Conservation (phyloP, 768 basidiomycete species). For the Rhodosporidiobolus odoratus region DNA sequence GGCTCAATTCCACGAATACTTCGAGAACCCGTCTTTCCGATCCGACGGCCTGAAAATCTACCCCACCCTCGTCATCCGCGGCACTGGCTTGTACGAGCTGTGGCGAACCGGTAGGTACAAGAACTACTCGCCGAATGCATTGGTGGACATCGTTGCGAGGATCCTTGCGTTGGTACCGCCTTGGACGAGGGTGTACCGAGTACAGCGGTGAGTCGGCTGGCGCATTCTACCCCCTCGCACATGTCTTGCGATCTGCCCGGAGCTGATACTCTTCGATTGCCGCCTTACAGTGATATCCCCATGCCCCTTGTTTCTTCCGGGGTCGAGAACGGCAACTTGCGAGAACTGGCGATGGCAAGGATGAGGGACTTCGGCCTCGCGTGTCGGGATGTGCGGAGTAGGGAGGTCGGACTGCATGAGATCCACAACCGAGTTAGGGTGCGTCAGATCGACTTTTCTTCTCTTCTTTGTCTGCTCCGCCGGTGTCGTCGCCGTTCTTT, state of each 20-base stretch:
- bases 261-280: not conserved
- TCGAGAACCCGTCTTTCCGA: conserved; percentile 95
- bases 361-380: conserved; percentile 99
- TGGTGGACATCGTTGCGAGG: conserved; percentile 93
- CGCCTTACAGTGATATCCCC: conserved; percentile 73
- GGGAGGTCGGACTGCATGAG: conserved; percentile 98
- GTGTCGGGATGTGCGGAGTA: conserved; percentile 92
- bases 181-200: conserved; percentile 97
- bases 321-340: conserved; percentile 94
- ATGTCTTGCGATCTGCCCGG: not conserved
- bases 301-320: conserved; percentile 93
- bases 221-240: not conserved
- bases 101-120: conserved; percentile 52
- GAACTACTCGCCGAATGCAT: conserved; percentile 97
- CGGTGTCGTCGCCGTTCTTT: not conserved
- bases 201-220: conserved; percentile 66
- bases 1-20: conserved; percentile 98
- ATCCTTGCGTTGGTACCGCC: conserved; percentile 95
- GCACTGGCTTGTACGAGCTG: conserved; percentile 64
- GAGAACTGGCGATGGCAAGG: conserved; percentile 88
- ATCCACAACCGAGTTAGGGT: conserved; percentile 90
- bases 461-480: not conserved
- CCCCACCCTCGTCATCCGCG: conserved; percentile 94
- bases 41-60: conserved; percentile 98
- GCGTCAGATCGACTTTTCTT: not conserved